Conservation (phyloP, 345 rosid genomes). For the Diplotaxis tenuifolia region DNA sequence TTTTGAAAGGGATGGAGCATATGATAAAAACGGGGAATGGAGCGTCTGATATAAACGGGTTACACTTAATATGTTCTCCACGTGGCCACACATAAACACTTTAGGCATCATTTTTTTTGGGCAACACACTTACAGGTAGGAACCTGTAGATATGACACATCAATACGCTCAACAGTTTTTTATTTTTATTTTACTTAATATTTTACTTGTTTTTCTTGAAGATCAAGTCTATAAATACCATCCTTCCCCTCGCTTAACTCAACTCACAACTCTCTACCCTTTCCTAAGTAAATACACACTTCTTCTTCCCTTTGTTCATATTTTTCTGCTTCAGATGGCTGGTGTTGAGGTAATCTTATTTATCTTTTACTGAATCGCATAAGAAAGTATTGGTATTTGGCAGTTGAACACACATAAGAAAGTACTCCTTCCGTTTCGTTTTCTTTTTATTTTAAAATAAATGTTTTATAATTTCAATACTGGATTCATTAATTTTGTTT, state of each 20-base stretch:
- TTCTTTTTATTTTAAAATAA: too few relatives aligned
- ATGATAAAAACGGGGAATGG: too few relatives aligned
- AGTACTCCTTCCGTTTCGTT: too few relatives aligned
- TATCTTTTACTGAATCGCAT: neutral
- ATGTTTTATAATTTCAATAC: too few relatives aligned
- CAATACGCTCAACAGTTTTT: neutral
- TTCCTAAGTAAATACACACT: neutral
- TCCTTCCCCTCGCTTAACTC: slow-evolving; percentile 38
- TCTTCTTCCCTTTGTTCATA: neutral
- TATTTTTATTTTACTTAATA: neutral
- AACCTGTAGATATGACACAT: slow-evolving; percentile 24
- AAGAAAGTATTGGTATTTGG: neutral
- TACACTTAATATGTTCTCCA: too few relatives aligned
- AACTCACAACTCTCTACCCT: slow-evolving; percentile 3
- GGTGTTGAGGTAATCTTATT: slow-evolving; percentile 54
- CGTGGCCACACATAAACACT: slow-evolving; percentile 1
- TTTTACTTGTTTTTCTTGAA: neutral
- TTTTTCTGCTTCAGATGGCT: slow-evolving; percentile 46
- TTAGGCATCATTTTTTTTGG: slow-evolving; percentile 24
- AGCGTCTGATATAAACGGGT: too few relatives aligned
- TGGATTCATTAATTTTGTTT: too few relatives aligned
- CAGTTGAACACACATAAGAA: too few relatives aligned
- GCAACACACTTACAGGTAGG: too few relatives aligned
- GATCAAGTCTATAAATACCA: slow-evolving; percentile 28
- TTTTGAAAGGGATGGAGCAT: too few relatives aligned